Percentiles rank a stretch among this genome's conserved stretches.
Evolutionary conservation across 805 yeast genomes (phyloP).

Genomic region (Ogataea trehalophila): DNA sequence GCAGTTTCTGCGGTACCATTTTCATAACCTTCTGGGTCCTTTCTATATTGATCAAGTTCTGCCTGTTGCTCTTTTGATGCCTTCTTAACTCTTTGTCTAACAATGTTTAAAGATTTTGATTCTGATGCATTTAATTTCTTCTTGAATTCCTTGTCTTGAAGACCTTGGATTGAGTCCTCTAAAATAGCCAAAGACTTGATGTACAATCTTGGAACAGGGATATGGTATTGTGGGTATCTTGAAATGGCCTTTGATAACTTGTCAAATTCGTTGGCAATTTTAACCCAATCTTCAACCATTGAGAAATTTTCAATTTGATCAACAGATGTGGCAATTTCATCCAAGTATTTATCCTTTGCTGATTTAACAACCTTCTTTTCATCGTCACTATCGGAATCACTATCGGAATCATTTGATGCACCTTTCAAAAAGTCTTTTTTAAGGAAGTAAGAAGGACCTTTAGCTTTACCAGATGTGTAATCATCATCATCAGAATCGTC

Average conservation of each 20-base stretch:
- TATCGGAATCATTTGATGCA: slow-evolving; percentile 33
- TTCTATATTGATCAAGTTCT: slow-evolving; percentile 55
- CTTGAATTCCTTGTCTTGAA: slow-evolving; percentile 44
- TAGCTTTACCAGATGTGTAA: slow-evolving; percentile 26
- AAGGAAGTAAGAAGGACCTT: slow-evolving; percentile 53
- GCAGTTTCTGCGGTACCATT: slow-evolving; percentile 35
- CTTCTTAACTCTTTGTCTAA: slow-evolving; percentile 85
- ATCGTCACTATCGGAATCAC: slow-evolving; percentile 41
- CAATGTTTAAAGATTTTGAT: slow-evolving; percentile 80
- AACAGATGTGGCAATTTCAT: slow-evolving; percentile 69
- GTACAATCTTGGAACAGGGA: slow-evolving; percentile 66
- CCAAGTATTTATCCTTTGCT: slow-evolving; percentile 87
- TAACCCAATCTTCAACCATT: slow-evolving; percentile 73
- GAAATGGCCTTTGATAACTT: slow-evolving; percentile 60
- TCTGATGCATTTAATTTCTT: slow-evolving; percentile 78
- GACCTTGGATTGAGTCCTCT: slow-evolving; percentile 60
- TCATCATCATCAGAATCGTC: slow-evolving; percentile 40
- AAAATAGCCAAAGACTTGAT: slow-evolving; percentile 65
- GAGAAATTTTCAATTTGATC: slow-evolving; percentile 66
- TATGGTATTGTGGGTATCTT: slow-evolving; percentile 72
- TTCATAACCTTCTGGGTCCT: slow-evolving; percentile 72
- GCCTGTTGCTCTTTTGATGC: slow-evolving; percentile 62
- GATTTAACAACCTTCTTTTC: slow-evolving; percentile 84
- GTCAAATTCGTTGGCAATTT: slow-evolving; percentile 73
- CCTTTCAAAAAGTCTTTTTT: slow-evolving; percentile 45